Base-by-base conservation (phyloP, 129 eudicot genomes). In the Mikania micrantha region DNA sequence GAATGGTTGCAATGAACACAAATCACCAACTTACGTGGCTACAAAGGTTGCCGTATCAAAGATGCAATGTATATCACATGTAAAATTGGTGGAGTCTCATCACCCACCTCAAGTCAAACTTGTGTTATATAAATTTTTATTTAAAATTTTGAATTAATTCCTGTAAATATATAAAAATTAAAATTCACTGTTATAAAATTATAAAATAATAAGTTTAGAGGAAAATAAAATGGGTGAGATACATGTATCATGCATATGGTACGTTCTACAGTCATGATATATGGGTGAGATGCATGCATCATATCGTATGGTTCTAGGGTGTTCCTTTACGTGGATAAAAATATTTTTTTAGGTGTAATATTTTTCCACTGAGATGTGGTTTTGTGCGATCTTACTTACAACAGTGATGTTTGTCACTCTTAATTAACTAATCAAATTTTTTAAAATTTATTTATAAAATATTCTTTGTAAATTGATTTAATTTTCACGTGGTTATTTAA, bases 1-100 rank as follows among this genome's bases (percentile, higher is more conserved):
- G 7, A 44, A 32, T 47, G 44, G 17, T 24, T 29, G 31, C 4
- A 16, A 66, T 29, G 29, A 27, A 66, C 35, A 67, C 35, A 49
- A 21, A 35, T 17, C 34, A 34, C 47, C 48, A 66, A 49, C 22
- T 31, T 19, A 32, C 48, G 47, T 67, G 72, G 72, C 61, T 67
- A 16, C 11, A 32, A 67, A 48, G 13, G 21, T 67, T 49, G 61
- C 72, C 72, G n/a, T 49, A 67, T 6, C 21, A 21, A 20, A 67
- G 40, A 49, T 48, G 62, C 60, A 47, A 48, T 28, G 72, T 6
- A 34, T 40, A 38, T 12, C 72, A 49, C 49, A 32, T 32, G 45
- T 8, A 12, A 4, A n/a, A 17, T 48, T 32, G 48, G 48, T 67
- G 72, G 72, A 67, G 72, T 66, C 59, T 47, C 59, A 20, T 64